Percentiles rank a stretch among this genome's conserved stretches.
phyloP scores from a whole-genome alignment of 495 filamentous ascomycete species.

The Xanthoparmelia taractica region DNA sequence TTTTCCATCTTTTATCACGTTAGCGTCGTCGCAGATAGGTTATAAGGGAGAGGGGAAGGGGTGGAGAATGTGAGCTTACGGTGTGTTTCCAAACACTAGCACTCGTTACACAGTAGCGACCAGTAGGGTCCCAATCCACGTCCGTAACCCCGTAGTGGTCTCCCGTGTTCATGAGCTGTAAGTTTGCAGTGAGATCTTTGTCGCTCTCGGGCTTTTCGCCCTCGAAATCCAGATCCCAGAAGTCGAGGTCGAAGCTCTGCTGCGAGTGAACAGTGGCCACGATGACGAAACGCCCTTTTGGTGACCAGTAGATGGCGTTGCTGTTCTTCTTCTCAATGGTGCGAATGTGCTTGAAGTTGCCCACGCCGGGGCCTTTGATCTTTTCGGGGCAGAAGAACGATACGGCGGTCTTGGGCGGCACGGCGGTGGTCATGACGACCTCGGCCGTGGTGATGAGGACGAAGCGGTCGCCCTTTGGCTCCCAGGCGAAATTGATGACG shows the following conservation, averaged over 20 bases:
- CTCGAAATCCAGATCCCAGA: slow-evolving; percentile 96
- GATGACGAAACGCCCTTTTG: slow-evolving; percentile 87
- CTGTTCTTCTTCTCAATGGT: slow-evolving; percentile 97
- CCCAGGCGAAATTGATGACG: slow-evolving; percentile 98
- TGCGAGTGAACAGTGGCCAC: slow-evolving; percentile 86
- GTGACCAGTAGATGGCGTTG: slow-evolving; percentile 99
- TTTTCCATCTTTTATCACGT: slow-evolving; percentile 74
- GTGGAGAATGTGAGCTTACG: slow-evolving; percentile 46
- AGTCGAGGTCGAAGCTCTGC: slow-evolving; percentile 90
- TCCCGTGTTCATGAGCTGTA: slow-evolving; percentile 81
- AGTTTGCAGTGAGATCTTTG: slow-evolving; percentile 89
- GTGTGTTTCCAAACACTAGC: slow-evolving; percentile 92
- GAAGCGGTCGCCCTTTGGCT: slow-evolving; percentile 93
- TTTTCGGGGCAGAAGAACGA: slow-evolving; percentile 96
- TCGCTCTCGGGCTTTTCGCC: slow-evolving; percentile 87
- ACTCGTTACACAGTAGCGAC: slow-evolving; percentile 84
- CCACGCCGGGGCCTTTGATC: slow-evolving; percentile 62
- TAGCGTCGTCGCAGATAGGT: neutral
- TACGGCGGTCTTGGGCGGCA: slow-evolving; percentile 87
- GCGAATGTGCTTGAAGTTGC: slow-evolving; percentile 90
- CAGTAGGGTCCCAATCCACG: slow-evolving; percentile 94
- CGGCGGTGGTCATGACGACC: slow-evolving; percentile 64
- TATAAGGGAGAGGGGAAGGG: neutral
- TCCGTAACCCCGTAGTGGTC: slow-evolving; percentile 98
- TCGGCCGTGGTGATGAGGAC: slow-evolving; percentile 95